Conservation (phyloP, 1,284 basidiomycete species). For the Boletus semigastroideus region DNA sequence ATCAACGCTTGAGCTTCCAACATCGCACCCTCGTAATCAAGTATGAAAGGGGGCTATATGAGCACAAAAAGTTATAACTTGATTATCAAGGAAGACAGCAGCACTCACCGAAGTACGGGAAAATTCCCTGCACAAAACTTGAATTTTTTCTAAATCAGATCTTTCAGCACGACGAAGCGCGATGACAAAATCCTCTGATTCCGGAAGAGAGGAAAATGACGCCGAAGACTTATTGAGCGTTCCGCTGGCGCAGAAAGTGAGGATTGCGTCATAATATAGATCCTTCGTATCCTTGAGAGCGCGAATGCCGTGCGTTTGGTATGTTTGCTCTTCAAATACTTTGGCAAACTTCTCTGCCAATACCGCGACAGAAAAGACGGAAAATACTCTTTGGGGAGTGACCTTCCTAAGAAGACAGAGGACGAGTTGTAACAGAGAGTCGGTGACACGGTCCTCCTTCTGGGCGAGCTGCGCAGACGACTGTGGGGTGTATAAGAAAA, state of each 20-base stretch:
- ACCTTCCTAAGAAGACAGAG: slow-evolving; percentile 31
- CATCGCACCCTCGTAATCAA: slow-evolving; percentile 42
- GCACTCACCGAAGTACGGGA: slow-evolving; percentile 54
- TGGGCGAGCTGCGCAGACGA: slow-evolving; percentile 31
- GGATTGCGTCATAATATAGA: slow-evolving; percentile 61
- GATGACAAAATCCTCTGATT: slow-evolving; percentile 28
- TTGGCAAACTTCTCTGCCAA: slow-evolving; percentile 50
- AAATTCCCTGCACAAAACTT: slow-evolving; percentile 54
- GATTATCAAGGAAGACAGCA: not conserved
- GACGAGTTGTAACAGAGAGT: slow-evolving; percentile 38
- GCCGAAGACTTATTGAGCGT: slow-evolving; percentile 38
- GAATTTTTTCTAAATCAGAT: slow-evolving; percentile 45
- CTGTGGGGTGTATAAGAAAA: slow-evolving; percentile 51
- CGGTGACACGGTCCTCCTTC: slow-evolving; percentile 26
- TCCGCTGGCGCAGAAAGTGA: slow-evolving; percentile 51
- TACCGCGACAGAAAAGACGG: slow-evolving; percentile 57
- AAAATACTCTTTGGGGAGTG: slow-evolving; percentile 52
- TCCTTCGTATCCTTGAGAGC: slow-evolving; percentile 30
- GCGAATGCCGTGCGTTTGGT: slow-evolving; percentile 28
- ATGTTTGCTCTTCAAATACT: slow-evolving; percentile 44
- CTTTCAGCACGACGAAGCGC: slow-evolving; percentile 44
- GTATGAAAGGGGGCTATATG: slow-evolving; percentile 54
- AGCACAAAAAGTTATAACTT: slow-evolving; percentile 5
- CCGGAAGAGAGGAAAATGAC: slow-evolving; percentile 22
- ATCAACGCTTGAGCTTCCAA: slow-evolving; percentile 55